Evolutionary conservation across 768 basidiomycete species (phyloP).

Genomic region (Rhizopogon vinicolor): DNA sequence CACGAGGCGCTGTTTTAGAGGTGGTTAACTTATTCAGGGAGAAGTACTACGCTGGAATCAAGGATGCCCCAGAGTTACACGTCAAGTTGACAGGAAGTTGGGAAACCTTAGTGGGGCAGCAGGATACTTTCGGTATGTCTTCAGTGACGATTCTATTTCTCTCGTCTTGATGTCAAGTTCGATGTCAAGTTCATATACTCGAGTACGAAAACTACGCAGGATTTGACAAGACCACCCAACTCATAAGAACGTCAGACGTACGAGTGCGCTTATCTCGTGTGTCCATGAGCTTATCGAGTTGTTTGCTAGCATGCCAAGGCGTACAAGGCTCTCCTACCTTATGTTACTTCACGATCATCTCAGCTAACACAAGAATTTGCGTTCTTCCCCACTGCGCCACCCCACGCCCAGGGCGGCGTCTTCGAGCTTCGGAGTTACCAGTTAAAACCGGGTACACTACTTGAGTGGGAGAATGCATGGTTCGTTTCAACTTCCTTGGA

Average conservation of each 20-base stretch:
- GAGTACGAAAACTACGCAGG: slow-evolving; percentile 95
- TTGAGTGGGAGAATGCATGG: slow-evolving; percentile 97
- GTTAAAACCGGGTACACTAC: slow-evolving; percentile 79
- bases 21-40: slow-evolving; percentile 44
- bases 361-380: slow-evolving; percentile 94
- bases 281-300: not conserved
- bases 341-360: slow-evolving; percentile 62
- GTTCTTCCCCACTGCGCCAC: slow-evolving; percentile 89
- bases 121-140: slow-evolving; percentile 72
- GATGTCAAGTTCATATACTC: slow-evolving; percentile 56
- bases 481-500: slow-evolving; percentile 25
- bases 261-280: not conserved
- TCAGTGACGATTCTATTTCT: not conserved
- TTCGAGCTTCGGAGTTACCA: slow-evolving; percentile 92
- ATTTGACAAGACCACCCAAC: slow-evolving; percentile 69
- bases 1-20: slow-evolving; percentile 1
- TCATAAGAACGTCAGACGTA: slow-evolving; percentile 66
- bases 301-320: slow-evolving; percentile 54
- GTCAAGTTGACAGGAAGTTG: slow-evolving; percentile 93
- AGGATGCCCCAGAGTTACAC: slow-evolving; percentile 63
- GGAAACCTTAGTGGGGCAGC: slow-evolving; percentile 87
- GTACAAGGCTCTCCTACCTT: slow-evolving; percentile 74
- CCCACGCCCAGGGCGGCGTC: slow-evolving; percentile 81
- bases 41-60: slow-evolving; percentile 78
- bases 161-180: not conserved